phyloP scores from a whole-genome alignment of 345 rosid genomes.

The Nasturtium officinale region DNA sequence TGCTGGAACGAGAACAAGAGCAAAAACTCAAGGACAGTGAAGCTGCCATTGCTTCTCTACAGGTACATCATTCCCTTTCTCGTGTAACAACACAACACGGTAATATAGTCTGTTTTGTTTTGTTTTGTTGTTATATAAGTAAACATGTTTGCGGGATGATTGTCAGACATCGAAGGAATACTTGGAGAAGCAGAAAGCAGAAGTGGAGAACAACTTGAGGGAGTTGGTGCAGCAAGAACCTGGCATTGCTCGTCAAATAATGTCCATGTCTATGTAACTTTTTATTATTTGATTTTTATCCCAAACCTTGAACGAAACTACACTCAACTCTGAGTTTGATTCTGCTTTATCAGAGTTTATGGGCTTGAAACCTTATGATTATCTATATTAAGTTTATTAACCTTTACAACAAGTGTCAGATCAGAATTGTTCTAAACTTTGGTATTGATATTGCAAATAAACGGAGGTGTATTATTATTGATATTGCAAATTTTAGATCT shows the following conservation, averaged over 20 bases:
- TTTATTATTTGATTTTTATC: neutral
- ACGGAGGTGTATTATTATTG: neutral
- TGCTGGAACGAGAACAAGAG: slow-evolving; percentile 74
- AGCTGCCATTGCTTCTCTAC: slow-evolving; percentile 69
- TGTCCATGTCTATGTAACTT: slow-evolving; percentile 69
- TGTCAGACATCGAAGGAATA: slow-evolving; percentile 82
- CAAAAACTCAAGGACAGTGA: slow-evolving; percentile 86
- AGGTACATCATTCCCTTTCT: slow-evolving; percentile 47
- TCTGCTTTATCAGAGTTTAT: neutral
- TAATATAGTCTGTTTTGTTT: neutral
- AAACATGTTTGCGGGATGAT: slow-evolving; percentile 23
- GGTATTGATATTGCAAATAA: neutral
- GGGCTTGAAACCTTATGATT: neutral
- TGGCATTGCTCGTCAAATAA: slow-evolving; percentile 78
- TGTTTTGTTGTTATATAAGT: neutral
- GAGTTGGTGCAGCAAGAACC: slow-evolving; percentile 97
- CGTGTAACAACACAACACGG: neutral
- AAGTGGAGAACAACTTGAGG: slow-evolving; percentile 82
- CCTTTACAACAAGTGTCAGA: neutral
- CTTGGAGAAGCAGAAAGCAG: slow-evolving; percentile 82
- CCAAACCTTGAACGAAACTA: neutral
- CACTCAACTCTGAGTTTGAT: neutral
- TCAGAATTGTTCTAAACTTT: neutral
- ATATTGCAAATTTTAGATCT: neutral
- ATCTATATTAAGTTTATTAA: neutral